Conservation (phyloP, 2,329 filamentous ascomycete genomes). For the Lecanicillium sp. region DNA sequence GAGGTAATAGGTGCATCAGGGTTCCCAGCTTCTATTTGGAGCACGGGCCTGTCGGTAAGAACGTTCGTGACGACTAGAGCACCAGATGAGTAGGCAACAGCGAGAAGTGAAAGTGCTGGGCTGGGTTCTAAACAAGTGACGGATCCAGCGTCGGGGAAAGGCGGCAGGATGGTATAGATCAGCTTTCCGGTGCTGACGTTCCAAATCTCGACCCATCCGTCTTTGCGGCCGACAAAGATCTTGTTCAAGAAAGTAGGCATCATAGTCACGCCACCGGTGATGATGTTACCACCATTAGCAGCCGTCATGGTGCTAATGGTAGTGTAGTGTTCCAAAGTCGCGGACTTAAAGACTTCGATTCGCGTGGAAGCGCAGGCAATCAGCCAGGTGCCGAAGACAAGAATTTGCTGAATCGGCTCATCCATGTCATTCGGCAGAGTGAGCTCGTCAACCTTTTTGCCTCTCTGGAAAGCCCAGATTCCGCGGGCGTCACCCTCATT, state of each 20-base stretch:
- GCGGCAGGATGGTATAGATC: constrained; percentile 81
- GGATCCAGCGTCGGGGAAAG: constrained; percentile 63
- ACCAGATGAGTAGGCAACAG: constrained; percentile 79
- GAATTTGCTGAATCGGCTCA: constrained; percentile 68
- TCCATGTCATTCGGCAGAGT: constrained; percentile 57
- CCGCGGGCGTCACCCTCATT: constrained; percentile 52
- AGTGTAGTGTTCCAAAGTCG: constrained; percentile 83
- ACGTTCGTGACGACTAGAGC: constrained; percentile 77
- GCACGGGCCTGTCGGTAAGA: constrained; percentile 64
- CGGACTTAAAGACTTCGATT: constrained; percentile 84
- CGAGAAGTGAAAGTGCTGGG: constrained; percentile 76
- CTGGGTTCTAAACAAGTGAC: constrained; percentile 85
- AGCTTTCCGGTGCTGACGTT: constrained; percentile 89
- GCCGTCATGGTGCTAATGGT: constrained; percentile 60
- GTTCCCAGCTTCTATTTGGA: constrained; percentile 62
- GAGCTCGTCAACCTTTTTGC: constrained; percentile 75
- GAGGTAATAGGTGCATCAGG: constrained; percentile 64
- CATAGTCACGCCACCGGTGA: constrained; percentile 74
- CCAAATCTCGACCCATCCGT: constrained; percentile 95
- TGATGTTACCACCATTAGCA: constrained; percentile 54
- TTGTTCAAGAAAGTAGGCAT: constrained; percentile 98
- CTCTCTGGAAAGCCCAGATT: constrained; percentile 87
- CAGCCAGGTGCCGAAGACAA: constrained; percentile 88
- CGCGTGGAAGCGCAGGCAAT: constrained; percentile 69
- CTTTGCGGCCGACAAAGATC: constrained; percentile 78